Evolutionary conservation across 139 green algal genomes (phyloP), one percentile per base, ranked within the genome.

Genomic region (Chlorella vulgaris): DNA sequence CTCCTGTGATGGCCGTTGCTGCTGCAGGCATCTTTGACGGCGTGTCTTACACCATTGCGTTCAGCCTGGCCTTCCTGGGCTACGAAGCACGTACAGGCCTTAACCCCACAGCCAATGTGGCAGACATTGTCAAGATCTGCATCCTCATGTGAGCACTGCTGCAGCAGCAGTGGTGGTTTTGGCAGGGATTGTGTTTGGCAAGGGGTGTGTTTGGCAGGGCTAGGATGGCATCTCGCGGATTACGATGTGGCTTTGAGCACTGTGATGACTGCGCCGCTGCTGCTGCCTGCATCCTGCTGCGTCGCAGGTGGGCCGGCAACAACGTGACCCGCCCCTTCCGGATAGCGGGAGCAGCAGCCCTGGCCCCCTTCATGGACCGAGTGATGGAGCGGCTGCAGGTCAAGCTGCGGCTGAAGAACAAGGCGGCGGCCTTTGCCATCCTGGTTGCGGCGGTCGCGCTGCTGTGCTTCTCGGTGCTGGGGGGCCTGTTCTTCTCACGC

Each of bases 321-420:
- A 87, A 87, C 51, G 83, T 87, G 7, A 87, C 83, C 24, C 78
- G 83, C 28, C 83, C 83, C 33, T 87, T 87, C 70, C 69, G 83
- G 22, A 29, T 87, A 42, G 83, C 83, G 24, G 83, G 83, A 29
- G 83, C 83, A 2, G 83, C 83, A 7, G 78, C 78, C 1, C 70
- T 87, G 47, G 83, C 83, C 6, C 83, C 83, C 2, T 85, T 85
- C 36, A 78, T 87, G 70, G 83, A 87, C 42, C 62, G 29, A n/a
- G 15, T 87, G 29, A 87, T 87, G 83, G 60, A 80, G 15, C 68
- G 40, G 40, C 38, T 87, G 75, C 70, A 84, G 47, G 36, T 26
- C 38, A 50, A 35, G 77, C 66, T 87, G 29, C 31, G 74, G 29
- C 76, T 87, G 28, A 63, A 42, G 0, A 77, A 61, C 69, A 87